Evolutionary conservation across 2,329 filamentous ascomycete genomes (phyloP), one percentile per base, ranked within the genome.

Genomic region (Periconia macrospinosa): DNA sequence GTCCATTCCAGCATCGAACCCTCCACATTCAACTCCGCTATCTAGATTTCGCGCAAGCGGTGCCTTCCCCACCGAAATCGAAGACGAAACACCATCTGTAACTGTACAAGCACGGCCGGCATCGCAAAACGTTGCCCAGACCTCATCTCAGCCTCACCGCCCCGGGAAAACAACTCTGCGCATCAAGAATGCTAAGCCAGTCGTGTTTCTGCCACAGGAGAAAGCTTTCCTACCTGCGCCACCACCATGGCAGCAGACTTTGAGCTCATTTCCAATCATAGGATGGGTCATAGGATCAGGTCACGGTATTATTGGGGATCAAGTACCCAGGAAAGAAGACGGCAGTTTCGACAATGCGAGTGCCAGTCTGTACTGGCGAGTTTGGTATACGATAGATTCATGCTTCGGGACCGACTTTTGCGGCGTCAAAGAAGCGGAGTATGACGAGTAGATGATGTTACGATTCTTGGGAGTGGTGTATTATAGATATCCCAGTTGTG

Each of bases 281-380:
- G 72, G 69, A 3, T 73, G 68, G 55, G 70, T 79, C 35, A 65
- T 81, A 45, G 77, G 78, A 7, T 72, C 71, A 9, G 74, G 74
- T 8, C 75, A 78, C 18, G 75, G 81, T 63, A 85, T 92, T 72
- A 92, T 93, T 65, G 90, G 90, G 6, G 86, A 86, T 67, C 83
- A 88, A 68, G 85, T 93, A 40, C 90, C 90, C 8, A 81, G 88
- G 41, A 87, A 82, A 49, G 88, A 91, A 49, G 79, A 82, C 42
- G 90, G 90, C 53, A 86, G 85, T 41, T 92, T 96, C 63, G 92
- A 97, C 72, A 89, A 86, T 79, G 83, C 84, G 41, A 79, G 76
- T 44, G 84, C 84, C 7, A 83, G 81, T 58, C 62, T 80, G 50
- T 87, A 87, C 60, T 87, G 85, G 85, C 73, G 78, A 20, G 75